These are phyloP conservation scores for Aotearoamyces nothofagi DNA, from an alignment of 2,329 filamentous ascomycete species.

Conservation along the genomic window DNA sequence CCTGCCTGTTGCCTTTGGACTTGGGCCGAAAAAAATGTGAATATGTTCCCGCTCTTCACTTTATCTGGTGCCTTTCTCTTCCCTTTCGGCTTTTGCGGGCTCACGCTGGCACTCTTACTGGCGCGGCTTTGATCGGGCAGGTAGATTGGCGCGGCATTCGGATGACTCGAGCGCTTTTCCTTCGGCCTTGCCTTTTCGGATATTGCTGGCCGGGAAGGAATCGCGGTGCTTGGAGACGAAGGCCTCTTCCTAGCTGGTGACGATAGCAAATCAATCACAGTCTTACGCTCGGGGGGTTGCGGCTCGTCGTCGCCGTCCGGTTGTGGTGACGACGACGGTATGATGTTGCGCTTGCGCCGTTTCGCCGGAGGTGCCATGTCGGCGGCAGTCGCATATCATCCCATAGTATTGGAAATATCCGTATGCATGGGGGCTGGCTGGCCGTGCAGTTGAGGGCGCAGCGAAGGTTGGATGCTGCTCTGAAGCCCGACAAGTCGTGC, in stretches of 20 bases:
- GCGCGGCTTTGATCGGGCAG: slow-evolving; percentile 16
- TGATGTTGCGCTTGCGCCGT: slow-evolving; percentile 38
- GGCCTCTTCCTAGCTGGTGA: slow-evolving; percentile 8
- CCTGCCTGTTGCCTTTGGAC: slow-evolving; percentile 19
- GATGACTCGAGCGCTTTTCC: slow-evolving; percentile 12
- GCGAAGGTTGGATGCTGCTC: no score
- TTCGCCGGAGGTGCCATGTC: slow-evolving; percentile 20
- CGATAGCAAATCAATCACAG: slow-evolving; percentile 8
- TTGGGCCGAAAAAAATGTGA: slow-evolving; percentile 46
- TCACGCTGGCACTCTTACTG: slow-evolving; percentile 23
- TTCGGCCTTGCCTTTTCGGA: slow-evolving; percentile 16
- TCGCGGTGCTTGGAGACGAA: not conserved
- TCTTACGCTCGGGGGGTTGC: slow-evolving; percentile 8
- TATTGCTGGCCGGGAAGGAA: slow-evolving; percentile 12
- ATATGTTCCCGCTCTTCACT: slow-evolving; percentile 38
- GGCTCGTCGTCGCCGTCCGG: slow-evolving; percentile 32
- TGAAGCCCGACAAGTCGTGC: no score
- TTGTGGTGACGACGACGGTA: slow-evolving; percentile 21
- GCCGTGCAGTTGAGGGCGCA: no score
- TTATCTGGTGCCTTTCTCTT: slow-evolving; percentile 30
- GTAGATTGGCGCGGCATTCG: slow-evolving; percentile 15
- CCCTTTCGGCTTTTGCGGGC: slow-evolving; percentile 26
- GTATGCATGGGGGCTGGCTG: no score
- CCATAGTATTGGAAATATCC: no score
- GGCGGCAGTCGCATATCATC: slow-evolving; percentile 1